These are phyloP conservation scores for Lentinula raphanica DNA, from an alignment of 768 basidiomycete species.

Conservation along the genomic window DNA sequence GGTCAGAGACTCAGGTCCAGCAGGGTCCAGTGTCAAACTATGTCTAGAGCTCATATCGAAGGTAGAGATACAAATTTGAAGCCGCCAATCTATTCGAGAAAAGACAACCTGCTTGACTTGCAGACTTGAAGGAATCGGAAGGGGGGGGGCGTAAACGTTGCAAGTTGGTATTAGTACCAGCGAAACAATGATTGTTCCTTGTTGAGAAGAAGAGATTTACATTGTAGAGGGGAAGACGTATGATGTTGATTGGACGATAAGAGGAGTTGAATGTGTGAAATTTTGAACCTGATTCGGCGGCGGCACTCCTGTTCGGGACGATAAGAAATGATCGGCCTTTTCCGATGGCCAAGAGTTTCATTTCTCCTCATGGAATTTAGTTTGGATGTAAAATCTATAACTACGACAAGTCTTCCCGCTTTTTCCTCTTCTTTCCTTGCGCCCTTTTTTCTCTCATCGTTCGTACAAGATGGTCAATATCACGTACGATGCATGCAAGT, in stretches of 20 bases:
- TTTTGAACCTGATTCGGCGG: too few relatives aligned
- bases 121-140: too few relatives aligned
- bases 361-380: neutral
- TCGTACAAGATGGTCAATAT: constrained; percentile 12
- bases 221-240: too few relatives aligned
- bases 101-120: too few relatives aligned
- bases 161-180: neutral
- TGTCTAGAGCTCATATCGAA: too few relatives aligned
- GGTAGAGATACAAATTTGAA: too few relatives aligned
- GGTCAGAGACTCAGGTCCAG: too few relatives aligned
- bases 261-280: neutral
- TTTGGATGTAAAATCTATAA: neutral
- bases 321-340: neutral
- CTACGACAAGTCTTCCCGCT: neutral
- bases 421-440: neutral
- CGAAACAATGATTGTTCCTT: neutral
- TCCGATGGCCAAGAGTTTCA: neutral
- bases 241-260: neutral
- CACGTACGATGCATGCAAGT: constrained; percentile 12
- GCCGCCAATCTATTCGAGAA: too few relatives aligned
- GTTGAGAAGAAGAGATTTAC: neutral
- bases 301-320: neutral
- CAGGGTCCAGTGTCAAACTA: too few relatives aligned
- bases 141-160: too few relatives aligned
- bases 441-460: neutral